phyloP scores from a whole-genome alignment of 768 basidiomycete species.

The Mycena metata region DNA sequence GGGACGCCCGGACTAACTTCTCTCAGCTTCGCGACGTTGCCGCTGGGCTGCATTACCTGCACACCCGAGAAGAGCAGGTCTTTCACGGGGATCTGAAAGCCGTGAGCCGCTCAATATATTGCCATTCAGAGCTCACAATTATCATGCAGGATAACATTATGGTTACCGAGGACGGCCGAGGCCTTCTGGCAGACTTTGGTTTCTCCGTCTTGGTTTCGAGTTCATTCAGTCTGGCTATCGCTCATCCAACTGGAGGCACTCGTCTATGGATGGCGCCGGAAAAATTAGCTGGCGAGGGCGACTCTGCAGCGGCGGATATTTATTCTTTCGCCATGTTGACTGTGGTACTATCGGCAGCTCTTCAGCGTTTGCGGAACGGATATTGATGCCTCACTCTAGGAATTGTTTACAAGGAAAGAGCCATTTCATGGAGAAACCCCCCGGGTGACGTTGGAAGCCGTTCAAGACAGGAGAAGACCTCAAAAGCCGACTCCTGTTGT shows the following conservation, averaged over 20 bases:
- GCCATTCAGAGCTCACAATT: not conserved
- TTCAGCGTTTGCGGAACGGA: too few species aligned
- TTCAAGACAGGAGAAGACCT: too few species aligned
- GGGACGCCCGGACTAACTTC: not conserved
- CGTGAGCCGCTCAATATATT: not conserved
- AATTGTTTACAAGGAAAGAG: too few species aligned
- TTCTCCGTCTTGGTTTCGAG: conserved; percentile 4
- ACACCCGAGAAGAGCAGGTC: not conserved
- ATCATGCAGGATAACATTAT: conserved; percentile 4
- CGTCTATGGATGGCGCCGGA: conserved; percentile 9
- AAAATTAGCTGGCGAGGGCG: not conserved
- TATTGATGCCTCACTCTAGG: too few species aligned
- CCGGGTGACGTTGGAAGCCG: too few species aligned
- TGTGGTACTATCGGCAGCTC: not conserved
- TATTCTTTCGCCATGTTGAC: conserved; percentile 7
- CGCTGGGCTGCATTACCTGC: conserved; percentile 4
- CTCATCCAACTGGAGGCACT: conserved; percentile 5
- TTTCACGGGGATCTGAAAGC: conserved; percentile 14
- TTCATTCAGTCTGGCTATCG: conserved; percentile 9
- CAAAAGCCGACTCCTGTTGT: too few species aligned
- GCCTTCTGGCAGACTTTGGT: conserved; percentile 9
- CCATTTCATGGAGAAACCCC: too few species aligned
- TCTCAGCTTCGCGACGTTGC: conserved; percentile 5
- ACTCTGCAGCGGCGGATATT: conserved; percentile 4
- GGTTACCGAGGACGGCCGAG: conserved; percentile 9